Percentiles rank a stretch among this genome's conserved stretches.
phyloP scores from a whole-genome alignment of 2,329 filamentous ascomycete species.

The Colletotrichum ledebouriae region DNA sequence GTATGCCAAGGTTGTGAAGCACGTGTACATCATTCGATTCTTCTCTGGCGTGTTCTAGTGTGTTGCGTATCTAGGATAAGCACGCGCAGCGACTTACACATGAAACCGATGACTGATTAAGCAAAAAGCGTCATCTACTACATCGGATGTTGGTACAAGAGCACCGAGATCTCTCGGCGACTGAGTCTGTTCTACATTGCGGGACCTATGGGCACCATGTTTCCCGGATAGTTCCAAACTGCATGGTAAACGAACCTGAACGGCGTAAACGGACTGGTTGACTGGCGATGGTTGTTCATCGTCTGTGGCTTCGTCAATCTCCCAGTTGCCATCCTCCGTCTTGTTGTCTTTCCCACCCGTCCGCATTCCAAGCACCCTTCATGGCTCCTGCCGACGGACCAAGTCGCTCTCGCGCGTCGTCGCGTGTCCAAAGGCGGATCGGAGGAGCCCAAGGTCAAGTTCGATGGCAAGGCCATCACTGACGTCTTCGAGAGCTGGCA shows the following conservation, averaged over 20 bases:
- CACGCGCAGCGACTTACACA: too few relatives aligned
- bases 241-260: slow-evolving; percentile 37
- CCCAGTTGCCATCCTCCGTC: slow-evolving; percentile 30
- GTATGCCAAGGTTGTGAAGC: too few relatives aligned
- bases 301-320: slow-evolving; percentile 38
- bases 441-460: slow-evolving; percentile 48
- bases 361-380: slow-evolving; percentile 49
- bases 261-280: slow-evolving; percentile 33
- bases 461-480: slow-evolving; percentile 53
- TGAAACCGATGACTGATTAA: too few relatives aligned
- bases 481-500: slow-evolving; percentile 56
- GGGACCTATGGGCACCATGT: slow-evolving; percentile 36
- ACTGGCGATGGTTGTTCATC: slow-evolving; percentile 42
- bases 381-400: slow-evolving; percentile 47
- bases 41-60: too few relatives aligned
- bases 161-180: slow-evolving; percentile 31
- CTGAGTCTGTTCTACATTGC: slow-evolving; percentile 30
- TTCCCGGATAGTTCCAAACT: slow-evolving; percentile 39
- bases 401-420: slow-evolving; percentile 46
- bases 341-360: slow-evolving; percentile 45
- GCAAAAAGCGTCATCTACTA: slow-evolving; percentile 23
- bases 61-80: too few relatives aligned
- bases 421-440: slow-evolving; percentile 47
- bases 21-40: too few relatives aligned
- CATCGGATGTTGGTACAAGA: slow-evolving; percentile 35